phyloP scores from a whole-genome alignment of 1,284 basidiomycete species.

The Jaminaea rosea region DNA sequence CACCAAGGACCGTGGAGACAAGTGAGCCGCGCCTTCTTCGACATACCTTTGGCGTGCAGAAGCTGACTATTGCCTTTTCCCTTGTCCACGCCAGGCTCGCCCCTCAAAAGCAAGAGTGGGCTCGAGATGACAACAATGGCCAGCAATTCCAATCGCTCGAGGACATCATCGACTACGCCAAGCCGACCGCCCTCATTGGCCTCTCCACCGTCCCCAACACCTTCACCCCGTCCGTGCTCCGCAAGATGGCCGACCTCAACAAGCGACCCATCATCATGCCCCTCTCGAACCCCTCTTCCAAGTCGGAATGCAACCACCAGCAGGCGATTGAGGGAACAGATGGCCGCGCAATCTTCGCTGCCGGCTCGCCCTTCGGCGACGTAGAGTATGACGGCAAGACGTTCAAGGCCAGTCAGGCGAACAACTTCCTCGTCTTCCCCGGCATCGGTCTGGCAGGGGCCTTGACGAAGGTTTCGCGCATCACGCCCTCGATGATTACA shows the following conservation, averaged over 20 bases:
- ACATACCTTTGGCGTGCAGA: too few relatives aligned
- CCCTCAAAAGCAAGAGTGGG: constrained; percentile 38
- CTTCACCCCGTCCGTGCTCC: constrained; percentile 67
- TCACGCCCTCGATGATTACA: constrained; percentile 66
- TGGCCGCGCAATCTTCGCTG: constrained; percentile 65
- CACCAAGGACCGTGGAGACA: constrained; percentile 26
- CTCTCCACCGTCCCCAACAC: constrained; percentile 78
- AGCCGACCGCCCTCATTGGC: constrained; percentile 83
- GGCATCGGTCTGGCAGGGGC: constrained; percentile 39
- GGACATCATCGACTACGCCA: constrained; percentile 73
- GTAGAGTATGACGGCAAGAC: constrained; percentile 57
- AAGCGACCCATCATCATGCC: constrained; percentile 86
- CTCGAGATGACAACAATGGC: constrained; percentile 39
- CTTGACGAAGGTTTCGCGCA: constrained; percentile 61
- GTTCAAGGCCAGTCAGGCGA: constrained; percentile 77
- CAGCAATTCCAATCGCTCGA: constrained; percentile 52
- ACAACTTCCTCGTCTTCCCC: constrained; percentile 58
- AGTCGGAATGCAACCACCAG: constrained; percentile 65
- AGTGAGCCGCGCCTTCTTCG: too few relatives aligned
- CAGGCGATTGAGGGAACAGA: constrained; percentile 69
- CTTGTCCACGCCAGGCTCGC: constrained; percentile 37
- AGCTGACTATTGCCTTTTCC: too few relatives aligned
- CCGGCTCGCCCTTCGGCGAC: constrained; percentile 77
- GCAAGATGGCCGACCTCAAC: constrained; percentile 75
- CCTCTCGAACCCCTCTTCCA: constrained; percentile 80